phyloP scores from a whole-genome alignment of 2,329 filamentous ascomycete species.

The Plectosphaerella sp. region DNA sequence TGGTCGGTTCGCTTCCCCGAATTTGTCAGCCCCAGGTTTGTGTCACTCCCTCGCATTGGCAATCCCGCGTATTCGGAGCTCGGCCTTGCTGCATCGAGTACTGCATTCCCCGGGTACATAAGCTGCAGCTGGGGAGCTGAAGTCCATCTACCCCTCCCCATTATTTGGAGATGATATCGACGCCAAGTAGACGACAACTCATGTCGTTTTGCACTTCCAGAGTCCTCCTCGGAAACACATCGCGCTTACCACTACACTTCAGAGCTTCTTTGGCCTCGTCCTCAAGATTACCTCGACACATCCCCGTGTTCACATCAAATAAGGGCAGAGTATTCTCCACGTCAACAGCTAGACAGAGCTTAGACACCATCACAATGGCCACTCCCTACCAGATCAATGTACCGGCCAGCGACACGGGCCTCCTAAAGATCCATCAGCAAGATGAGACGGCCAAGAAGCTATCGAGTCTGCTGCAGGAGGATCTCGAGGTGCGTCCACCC shows the following conservation, averaged over 20 bases:
- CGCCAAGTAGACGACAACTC: too few relatives aligned
- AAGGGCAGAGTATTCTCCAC: background rate
- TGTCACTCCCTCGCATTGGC: background rate
- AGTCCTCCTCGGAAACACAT: too few relatives aligned
- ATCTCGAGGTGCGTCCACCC: conserved; percentile 52
- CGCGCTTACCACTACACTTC: too few relatives aligned
- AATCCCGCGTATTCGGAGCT: background rate
- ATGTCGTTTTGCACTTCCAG: too few relatives aligned
- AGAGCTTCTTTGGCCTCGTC: too few relatives aligned
- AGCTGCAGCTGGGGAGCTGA: too few relatives aligned
- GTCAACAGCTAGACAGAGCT: background rate
- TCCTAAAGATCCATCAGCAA: conserved; percentile 42
- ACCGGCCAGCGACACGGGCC: conserved; percentile 41
- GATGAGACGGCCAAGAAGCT: conserved; percentile 57
- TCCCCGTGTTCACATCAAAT: too few relatives aligned
- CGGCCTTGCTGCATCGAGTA: too few relatives aligned
- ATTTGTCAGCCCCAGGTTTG: background rate
- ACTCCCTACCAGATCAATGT: conserved; percentile 45
- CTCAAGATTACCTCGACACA: too few relatives aligned
- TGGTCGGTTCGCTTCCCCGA: background rate
- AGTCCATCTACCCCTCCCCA: too few relatives aligned
- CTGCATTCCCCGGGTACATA: too few relatives aligned
- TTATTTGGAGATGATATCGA: too few relatives aligned
- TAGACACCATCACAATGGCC: conserved; percentile 29
- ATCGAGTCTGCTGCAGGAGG: conserved; percentile 68